Conservation (phyloP, 768 basidiomycete species). For the Trametes cubensis region DNA sequence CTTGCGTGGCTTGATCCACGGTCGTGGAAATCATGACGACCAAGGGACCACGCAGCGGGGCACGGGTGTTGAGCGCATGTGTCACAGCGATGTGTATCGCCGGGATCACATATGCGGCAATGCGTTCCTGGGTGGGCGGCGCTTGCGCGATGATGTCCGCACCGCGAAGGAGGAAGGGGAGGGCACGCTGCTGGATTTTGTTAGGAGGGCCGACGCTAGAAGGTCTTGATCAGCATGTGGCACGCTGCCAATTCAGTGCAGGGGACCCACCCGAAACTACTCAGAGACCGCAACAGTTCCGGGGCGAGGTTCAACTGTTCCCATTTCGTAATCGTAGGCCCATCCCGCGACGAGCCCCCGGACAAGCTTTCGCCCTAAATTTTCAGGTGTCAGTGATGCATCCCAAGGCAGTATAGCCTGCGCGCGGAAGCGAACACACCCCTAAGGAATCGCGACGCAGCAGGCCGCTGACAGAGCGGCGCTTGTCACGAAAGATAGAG, state of each 20-base stretch:
- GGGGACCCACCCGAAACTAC: constrained; percentile 85
- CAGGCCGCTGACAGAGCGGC: constrained; percentile 70
- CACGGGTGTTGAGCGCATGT: constrained; percentile 51
- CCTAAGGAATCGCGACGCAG: constrained; percentile 75
- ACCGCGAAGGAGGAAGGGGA: constrained; percentile 92
- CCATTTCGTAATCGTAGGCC: constrained; percentile 92
- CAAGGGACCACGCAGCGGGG: constrained; percentile 74
- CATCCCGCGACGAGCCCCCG: constrained; percentile 57
- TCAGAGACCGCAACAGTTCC: constrained; percentile 85
- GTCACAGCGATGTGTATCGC: constrained; percentile 82
- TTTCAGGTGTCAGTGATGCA: constrained; percentile 7
- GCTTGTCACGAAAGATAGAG: constrained; percentile 62
- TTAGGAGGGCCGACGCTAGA: constrained; percentile 93
- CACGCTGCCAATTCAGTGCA: constrained; percentile 1
- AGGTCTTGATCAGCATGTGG: constrained; percentile 11
- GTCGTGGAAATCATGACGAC: constrained; percentile 97
- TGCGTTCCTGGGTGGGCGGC: constrained; percentile 96
- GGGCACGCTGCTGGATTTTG: constrained; percentile 96
- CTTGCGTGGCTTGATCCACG: constrained; percentile 97
- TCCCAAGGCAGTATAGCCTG: constrained; percentile 6
- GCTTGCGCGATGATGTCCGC: constrained; percentile 99
- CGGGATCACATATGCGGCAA: constrained; percentile 95
- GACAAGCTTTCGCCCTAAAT: constrained; percentile 56
- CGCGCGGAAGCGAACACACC: constrained; percentile 46
- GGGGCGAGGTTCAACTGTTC: constrained; percentile 86